Evolutionary conservation across 306 rosid species (phyloP), one percentile per base, ranked within the genome.

Genomic region (Luffa aegyptiaca): DNA sequence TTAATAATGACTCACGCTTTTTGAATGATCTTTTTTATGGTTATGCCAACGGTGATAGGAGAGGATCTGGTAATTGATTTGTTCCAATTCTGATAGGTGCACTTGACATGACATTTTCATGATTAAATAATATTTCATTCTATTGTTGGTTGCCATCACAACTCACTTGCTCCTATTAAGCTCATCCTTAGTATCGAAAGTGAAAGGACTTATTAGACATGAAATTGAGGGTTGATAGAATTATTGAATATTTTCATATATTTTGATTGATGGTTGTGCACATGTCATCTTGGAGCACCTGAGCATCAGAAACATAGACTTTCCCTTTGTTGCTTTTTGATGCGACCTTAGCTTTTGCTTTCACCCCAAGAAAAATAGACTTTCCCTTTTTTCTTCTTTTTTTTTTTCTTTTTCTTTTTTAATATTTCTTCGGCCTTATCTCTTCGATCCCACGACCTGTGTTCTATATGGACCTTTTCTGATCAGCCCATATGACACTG

Each of bases 331-430:
- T 72, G 31, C 3, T 33, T 31, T 64, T 6, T 14, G 58, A 72
- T 72, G 31, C 33, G 26, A 71, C 78, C 17, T n/a, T 69, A 42
- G 75, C 75, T n/a, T 69, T 69, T 69, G 75, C 75, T n/a, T 69
- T 42, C 21, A 72, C 37, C 36, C 58, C 77, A 45, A 48, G 39
- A 64, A 72, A 72, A 72, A 46, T 44, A 69, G 18, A 10, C 3
- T 1, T 45, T 2, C 14, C 7, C 6, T 26, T 14, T 71, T 44
- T 1, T 70, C 45, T 10, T 1, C 2, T 5, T 13, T 26, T 14
- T 71, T 44, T 1, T 70, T 45, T 10, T 1, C 2, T 5, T 48
- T 5, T 20, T 8, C 3, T 39, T 45, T 10, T 26, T 12, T 3
- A 65, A 37, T 4, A 48, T 21, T 13, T n/a, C 10, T 72, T 70